These are phyloP conservation scores for Pulchroboletus neoregius DNA, from an alignment of 1,284 basidiomycete genomes.

Conservation along the genomic window DNA sequence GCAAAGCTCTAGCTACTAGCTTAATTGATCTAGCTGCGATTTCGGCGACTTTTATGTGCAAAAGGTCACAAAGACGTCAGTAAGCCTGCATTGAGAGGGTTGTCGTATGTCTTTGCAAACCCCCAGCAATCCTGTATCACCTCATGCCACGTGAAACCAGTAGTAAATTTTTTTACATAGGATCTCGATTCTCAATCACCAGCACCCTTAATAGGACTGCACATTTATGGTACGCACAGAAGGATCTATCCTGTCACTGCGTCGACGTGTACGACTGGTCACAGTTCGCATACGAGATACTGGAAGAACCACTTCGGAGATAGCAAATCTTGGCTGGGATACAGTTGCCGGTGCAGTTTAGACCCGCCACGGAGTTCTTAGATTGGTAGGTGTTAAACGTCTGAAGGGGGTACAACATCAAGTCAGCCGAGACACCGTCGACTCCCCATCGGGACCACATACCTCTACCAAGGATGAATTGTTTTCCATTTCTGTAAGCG, in stretches of 20 bases:
- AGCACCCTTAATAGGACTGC: no score
- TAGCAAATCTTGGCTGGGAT: slow-evolving; percentile 45
- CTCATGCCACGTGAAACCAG: no score
- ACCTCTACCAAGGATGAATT: slow-evolving; percentile 36
- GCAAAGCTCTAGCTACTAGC: no score
- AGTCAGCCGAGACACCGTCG: background rate
- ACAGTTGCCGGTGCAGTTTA: slow-evolving; percentile 37
- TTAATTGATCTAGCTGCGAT: no score
- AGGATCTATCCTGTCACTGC: slow-evolving; percentile 2
- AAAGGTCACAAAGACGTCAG: no score
- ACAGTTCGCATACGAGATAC: slow-evolving; percentile 37
- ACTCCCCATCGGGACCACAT: background rate
- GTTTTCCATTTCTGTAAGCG: slow-evolving; percentile 36
- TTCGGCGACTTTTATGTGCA: no score
- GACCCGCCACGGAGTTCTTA: slow-evolving; percentile 34
- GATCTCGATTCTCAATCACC: no score
- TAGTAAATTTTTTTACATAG: no score
- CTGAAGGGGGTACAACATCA: slow-evolving; percentile 13
- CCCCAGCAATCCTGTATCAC: no score
- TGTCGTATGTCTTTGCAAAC: no score
- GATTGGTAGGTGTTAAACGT: slow-evolving; percentile 43
- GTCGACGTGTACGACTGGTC: slow-evolving; percentile 36
- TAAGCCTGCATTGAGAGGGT: no score
- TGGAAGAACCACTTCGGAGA: slow-evolving; percentile 40
- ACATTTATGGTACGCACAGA: no score